Base-by-base conservation (phyloP, 2,329 filamentous ascomycete species). In the Paecilomyces variotii region DNA sequence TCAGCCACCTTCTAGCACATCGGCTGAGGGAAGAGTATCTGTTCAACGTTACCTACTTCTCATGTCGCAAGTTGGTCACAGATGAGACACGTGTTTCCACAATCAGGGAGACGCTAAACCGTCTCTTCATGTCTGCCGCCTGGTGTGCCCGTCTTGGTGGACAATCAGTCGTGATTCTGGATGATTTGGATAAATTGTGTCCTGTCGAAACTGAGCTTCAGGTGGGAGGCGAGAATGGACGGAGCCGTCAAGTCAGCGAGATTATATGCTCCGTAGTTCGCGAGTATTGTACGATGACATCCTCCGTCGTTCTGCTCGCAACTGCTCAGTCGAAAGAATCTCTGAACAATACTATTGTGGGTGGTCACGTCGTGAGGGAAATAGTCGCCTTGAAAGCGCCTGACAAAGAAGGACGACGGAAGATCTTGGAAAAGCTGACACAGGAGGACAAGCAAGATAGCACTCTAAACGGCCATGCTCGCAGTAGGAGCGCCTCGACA, bases 271-370 rank as follows among this genome's bases (percentile, higher is more conserved):
- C 88, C 0, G 86, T 94, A 63, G 89, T 93, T 0, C 84, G 87
- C 58, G 89, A 97, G 68, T 92, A 93, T 70, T 96, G 92, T 70
- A 85, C 84, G 0, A 82, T 85, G 61, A 87, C 90, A 60, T 91
- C 87, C 61, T 87, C 88, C 1, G 89, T 99, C 12, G 90, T 96
- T 3, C 76, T 99, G 56, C 80, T 99, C 9, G 92, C 91, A 3
- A 97, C 93, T 24, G 91, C 93, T 0, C 91, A 96, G 72, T 87
- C 88, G 19, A 99, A 99, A 70, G 94, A 99, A 63, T 87, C 90
- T 0, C 78, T 99, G 55, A 94, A 99, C 73, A 92, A 90, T 65
- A 86, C 96, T 14, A 84, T 99, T 56, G 85, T 97, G 59, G 91
- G 93, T 25, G 91, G 92, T 0, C 93, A 97, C 72, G 87, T 97